Percentiles rank a stretch among this genome's conserved stretches.
These are phyloP conservation scores for Limtongozyma cylindracea DNA, from an alignment of 805 yeast species.

Conservation along the genomic window DNA sequence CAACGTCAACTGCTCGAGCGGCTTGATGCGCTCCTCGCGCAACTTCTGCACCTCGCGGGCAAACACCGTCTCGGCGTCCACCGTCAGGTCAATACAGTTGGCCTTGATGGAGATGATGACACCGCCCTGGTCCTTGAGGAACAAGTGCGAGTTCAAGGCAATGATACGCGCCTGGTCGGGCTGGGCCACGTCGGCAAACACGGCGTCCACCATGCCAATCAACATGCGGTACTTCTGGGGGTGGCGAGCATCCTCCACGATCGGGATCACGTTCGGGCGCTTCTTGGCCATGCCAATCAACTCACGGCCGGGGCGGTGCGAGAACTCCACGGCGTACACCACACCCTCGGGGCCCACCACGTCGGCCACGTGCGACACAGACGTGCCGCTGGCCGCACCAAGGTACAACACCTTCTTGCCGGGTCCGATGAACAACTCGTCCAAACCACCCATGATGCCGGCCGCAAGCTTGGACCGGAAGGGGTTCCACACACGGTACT, in stretches of 20 bases:
- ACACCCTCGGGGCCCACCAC: conserved; percentile 98
- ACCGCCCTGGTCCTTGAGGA: conserved; percentile 96
- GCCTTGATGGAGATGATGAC: conserved; percentile 98
- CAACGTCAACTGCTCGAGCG: conserved; percentile 92
- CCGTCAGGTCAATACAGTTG: conserved; percentile 99
- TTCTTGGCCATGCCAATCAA: conserved; percentile 98
- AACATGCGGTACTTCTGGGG: conserved; percentile 99
- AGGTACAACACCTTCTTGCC: conserved; percentile 92
- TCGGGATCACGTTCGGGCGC: conserved; percentile 98
- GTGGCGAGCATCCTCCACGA: conserved; percentile 98
- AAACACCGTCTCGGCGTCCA: conserved; percentile 96
- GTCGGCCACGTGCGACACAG: conserved; percentile 95
- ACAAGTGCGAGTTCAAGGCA: conserved; percentile 93
- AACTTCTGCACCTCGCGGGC: conserved; percentile 98
- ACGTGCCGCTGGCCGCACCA: conserved; percentile 99
- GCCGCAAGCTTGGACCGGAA: conserved; percentile 99
- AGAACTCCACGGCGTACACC: conserved; percentile 97
- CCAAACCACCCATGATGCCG: conserved; percentile 99
- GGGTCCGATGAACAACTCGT: conserved; percentile 90
- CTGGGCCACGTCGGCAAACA: conserved; percentile 98
- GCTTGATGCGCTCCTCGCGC: conserved; percentile 97
- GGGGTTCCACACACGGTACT: conserved; percentile 99
- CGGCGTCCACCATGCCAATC: conserved; percentile 95
- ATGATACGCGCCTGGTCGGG: conserved; percentile 99
- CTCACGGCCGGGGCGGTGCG: conserved; percentile 99